Base-by-base conservation (phyloP, 768 basidiomycete species). In the Amanita phalloides region DNA sequence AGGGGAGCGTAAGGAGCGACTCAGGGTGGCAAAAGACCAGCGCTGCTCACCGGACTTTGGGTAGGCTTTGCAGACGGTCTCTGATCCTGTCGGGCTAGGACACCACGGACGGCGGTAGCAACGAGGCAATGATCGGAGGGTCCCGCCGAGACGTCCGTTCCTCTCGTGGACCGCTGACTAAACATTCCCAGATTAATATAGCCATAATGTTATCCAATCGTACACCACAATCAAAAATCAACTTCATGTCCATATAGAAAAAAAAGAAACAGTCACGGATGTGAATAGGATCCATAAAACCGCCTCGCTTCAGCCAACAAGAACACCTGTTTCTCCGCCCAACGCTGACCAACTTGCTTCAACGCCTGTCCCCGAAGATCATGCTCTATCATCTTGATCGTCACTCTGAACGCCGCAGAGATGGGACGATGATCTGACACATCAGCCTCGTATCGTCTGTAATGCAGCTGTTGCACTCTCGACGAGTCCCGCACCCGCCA, bases 391-490 rank as follows among this genome's bases (percentile, higher is more conserved):
- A 68, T 75, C 71, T 94, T 95, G 36, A 93, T 74, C 45, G 75
- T 83, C 35, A 93, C 67, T 47, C 64, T 66, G 64, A 93, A 92
- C 4, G 73, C 86, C 4, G 87, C 84, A 28, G 86, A 90, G 44
- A 98, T 78, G 6, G 94, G 91, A 5, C 89, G 76, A 66, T 96
- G 94, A 67, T 97, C 93, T 7, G 88, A 90, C 4, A 94, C 81
- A 57, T 90, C 88, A 48, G 75, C 78, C 65, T 96, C 93, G 65
- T 90, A 94, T 17, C 95, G 74, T 39, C 66, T 65, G 65, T 99
- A 96, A 59, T 81, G 79, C 57, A 89, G 54, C 61, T 79, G 75
- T 49, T 70, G 62, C 26, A 95, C 82, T 6, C 89, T 73, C 10
- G 64, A 67, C 11, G 72, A 70, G 13, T 74, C 77, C 13, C 71